Evolutionary conservation across 306 rosid species (phyloP).

Genomic region (Corylus americana): DNA sequence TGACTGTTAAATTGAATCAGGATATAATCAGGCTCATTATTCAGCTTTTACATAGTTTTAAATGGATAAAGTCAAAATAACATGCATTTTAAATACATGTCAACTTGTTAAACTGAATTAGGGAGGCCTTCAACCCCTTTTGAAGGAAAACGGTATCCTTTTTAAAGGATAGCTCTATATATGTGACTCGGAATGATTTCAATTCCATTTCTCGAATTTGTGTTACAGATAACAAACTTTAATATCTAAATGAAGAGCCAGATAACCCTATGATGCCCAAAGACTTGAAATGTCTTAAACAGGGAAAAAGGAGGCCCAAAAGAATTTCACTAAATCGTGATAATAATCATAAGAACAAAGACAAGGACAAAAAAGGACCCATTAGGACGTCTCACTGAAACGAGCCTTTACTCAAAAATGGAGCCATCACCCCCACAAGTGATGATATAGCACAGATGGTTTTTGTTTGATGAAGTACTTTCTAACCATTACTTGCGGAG

Average conservation of each 20-base stretch:
- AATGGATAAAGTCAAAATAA: too few relatives aligned
- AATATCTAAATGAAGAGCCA: conserved; percentile 11
- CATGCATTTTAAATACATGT: too few relatives aligned
- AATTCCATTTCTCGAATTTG: conserved; percentile 31
- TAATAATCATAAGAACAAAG: conserved; percentile 22
- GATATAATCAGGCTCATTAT: background rate
- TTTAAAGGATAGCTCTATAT: background rate
- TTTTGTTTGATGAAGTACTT: background rate
- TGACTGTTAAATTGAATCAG: background rate
- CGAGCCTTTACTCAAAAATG: conserved; percentile 30
- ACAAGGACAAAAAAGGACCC: conserved; percentile 33
- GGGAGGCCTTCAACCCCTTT: too few relatives aligned
- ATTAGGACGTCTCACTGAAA: conserved; percentile 28
- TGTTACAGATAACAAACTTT: conserved; percentile 27
- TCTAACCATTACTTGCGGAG: conserved; percentile 19
- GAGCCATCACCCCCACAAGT: conserved; percentile 24
- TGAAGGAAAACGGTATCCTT: too few relatives aligned
- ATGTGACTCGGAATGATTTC: background rate
- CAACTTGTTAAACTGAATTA: too few relatives aligned
- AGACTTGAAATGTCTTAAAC: conserved; percentile 3
- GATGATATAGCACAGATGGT: background rate
- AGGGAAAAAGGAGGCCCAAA: background rate
- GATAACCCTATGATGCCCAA: conserved; percentile 19
- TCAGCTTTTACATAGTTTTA: too few relatives aligned
- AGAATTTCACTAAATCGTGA: conserved; percentile 25